These are phyloP conservation scores for Gossypium schwendimanii DNA, from an alignment of 441 rosid genomes.

Conservation along the genomic window DNA sequence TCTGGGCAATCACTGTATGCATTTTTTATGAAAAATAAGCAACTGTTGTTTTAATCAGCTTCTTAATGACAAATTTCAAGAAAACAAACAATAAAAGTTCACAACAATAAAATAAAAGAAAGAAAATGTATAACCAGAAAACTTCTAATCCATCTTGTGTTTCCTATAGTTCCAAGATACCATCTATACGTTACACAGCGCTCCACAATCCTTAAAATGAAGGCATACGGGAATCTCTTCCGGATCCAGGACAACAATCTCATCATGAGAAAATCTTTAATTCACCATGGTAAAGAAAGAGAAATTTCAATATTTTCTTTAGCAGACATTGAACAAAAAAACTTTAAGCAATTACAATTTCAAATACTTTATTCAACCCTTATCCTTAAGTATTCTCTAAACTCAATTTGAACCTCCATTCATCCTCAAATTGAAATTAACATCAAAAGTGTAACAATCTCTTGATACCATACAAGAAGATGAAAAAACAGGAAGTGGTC, in stretches of 20 bases:
- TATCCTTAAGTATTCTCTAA: not conserved
- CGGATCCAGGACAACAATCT: not conserved
- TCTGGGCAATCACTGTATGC: constrained; percentile 75
- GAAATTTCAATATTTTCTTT: not conserved
- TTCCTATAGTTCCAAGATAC: not conserved
- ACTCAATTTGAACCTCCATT: not conserved
- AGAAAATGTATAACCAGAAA: not conserved
- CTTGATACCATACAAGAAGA: constrained; percentile 11
- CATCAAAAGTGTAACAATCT: not conserved
- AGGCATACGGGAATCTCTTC: not conserved
- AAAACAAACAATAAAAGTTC: not conserved
- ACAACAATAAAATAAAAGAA: not conserved
- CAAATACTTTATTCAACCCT: not conserved
- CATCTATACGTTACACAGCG: not conserved
- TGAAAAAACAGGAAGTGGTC: not conserved
- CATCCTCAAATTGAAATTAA: not conserved
- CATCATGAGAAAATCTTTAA: not conserved
- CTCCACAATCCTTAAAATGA: not conserved
- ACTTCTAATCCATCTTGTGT: not conserved
- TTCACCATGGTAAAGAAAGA: not conserved
- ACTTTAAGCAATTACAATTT: not conserved
- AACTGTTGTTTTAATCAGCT: not conserved
- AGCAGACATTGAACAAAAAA: not conserved
- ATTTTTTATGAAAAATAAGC: not conserved
- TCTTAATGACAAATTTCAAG: not conserved